Conservation (phyloP, 2,329 filamentous ascomycete genomes). For the Aspergillus fischeri region DNA sequence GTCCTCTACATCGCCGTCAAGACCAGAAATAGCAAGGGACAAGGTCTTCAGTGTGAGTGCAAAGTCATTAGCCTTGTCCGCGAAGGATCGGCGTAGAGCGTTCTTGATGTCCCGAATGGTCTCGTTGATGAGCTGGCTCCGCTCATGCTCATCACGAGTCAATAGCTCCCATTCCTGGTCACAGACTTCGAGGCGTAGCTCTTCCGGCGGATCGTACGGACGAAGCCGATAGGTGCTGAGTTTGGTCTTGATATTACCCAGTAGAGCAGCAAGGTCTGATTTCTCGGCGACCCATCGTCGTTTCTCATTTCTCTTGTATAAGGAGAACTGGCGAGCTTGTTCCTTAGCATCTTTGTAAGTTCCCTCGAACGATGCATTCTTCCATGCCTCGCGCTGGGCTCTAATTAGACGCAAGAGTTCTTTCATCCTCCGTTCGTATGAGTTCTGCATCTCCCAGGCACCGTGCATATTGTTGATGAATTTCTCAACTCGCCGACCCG, state of each 20-base stretch:
- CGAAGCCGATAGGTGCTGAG: constrained; percentile 88
- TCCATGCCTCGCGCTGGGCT: constrained; percentile 71
- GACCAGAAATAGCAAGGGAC: constrained; percentile 89
- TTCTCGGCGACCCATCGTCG: constrained; percentile 97
- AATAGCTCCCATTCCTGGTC: constrained; percentile 78
- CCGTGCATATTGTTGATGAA: constrained; percentile 99
- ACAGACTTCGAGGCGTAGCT: constrained; percentile 75
- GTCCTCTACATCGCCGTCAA: constrained; percentile 95
- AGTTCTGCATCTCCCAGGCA: constrained; percentile 98
- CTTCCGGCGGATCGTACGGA: constrained; percentile 83
- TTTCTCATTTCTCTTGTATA: constrained; percentile 89
- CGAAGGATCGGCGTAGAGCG: constrained; percentile 82
- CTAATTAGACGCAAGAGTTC: constrained; percentile 72
- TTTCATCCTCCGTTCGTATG: constrained; percentile 86
- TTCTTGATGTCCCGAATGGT: constrained; percentile 99
- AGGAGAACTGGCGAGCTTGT: constrained; percentile 74
- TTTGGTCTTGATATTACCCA: constrained; percentile 99
- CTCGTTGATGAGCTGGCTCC: constrained; percentile 94
- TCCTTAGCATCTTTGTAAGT: constrained; percentile 90
- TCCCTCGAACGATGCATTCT: constrained; percentile 76
- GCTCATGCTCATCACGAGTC: constrained; percentile 77
- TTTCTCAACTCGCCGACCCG: constrained; percentile 92
- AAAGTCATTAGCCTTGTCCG: constrained; percentile 98
- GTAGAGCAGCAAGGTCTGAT: constrained; percentile 83
- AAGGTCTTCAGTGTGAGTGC: constrained; percentile 92